Base-by-base conservation (phyloP, 2,329 filamentous ascomycete species). In the Cercospora zeae-maydis region DNA sequence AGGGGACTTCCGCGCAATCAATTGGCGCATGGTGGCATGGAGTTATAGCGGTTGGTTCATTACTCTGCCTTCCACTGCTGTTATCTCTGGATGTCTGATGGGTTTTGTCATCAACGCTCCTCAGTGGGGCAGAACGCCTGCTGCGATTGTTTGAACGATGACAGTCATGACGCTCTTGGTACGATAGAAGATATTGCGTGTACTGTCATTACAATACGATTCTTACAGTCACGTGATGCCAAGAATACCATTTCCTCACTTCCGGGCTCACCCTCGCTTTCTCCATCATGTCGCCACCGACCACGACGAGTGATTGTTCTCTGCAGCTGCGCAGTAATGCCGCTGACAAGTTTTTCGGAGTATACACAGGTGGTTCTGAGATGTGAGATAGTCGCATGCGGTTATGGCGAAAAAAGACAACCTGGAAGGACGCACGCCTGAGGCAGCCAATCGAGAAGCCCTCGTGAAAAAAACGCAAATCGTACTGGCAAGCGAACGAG, bases 21-120 rank as follows among this genome's bases (percentile, higher is more conserved):
- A 86, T 76, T 87, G 84, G 83, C 79, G 83, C 56, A 84, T 85
- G 81, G 80, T 86, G 4, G 4, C 8, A 1, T 49, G 45, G 81
- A 84, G 85, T 69, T 86, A 86, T 71, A 71, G 77, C 14, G 83
- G 83, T 57, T 87, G 84, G 84, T 76, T 86, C 69, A 79, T 86
- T 61, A 87, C 84, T 2, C 78, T 87, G n/a, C 84, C 84, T 8
- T 66, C 74, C 19, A 77, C 84, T 3, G 85, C 81, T 45, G 75
- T 85, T 27, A 79, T 87, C 42, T 82, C 82, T 2, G 86, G 86
- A 1, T 79, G 80, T 58, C 73, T 88, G 54, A 86, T 86, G 83
- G 85, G 80, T 1, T 82, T 88, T 65, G 80, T 54, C 31, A 67
- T 63, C 42, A 67, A 63, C 21, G 58, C 63, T 37, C 65, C 65